Percentiles rank a stretch among this genome's conserved stretches.
Evolutionary conservation across 2,329 filamentous ascomycete genomes (phyloP).

Genomic region (Ceratocystis diversiconidia): DNA sequence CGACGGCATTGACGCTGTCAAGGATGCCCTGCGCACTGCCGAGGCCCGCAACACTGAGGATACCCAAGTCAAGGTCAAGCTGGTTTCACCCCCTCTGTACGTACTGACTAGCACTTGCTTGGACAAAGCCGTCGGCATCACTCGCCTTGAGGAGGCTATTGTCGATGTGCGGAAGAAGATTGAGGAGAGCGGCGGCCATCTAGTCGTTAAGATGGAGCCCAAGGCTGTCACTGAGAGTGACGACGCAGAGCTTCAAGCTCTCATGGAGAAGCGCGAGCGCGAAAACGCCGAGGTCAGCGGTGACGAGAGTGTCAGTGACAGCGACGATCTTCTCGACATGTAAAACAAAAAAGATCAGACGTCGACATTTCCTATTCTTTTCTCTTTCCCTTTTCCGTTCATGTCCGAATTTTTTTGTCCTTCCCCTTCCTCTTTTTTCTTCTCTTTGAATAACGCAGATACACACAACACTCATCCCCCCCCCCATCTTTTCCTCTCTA

Average conservation of each 20-base stretch:
- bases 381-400: background rate
- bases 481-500: background rate
- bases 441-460: background rate
- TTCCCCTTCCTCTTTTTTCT: background rate
- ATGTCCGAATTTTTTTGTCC: background rate
- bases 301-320: conserved; percentile 91
- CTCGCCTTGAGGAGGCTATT: conserved; percentile 76
- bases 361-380: conserved; percentile 8
- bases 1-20: conserved; percentile 96
- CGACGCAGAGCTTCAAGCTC: conserved; percentile 86
- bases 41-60: conserved; percentile 87
- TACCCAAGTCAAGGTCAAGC: conserved; percentile 92
- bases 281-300: conserved; percentile 97
- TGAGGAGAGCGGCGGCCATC: conserved; percentile 59
- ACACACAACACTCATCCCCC: background rate
- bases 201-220: conserved; percentile 92
- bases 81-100: conserved; percentile 94
- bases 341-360: background rate
- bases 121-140: conserved; percentile 80
- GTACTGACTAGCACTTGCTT: conserved; percentile 90
- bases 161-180: conserved; percentile 74
- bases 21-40: conserved; percentile 76
- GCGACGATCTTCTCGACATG: conserved; percentile 47
- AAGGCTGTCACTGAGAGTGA: conserved; percentile 99
- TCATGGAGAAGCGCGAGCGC: conserved; percentile 98